Evolutionary conservation across 176 grass and related monocot genomes (phyloP).

Genomic region (Eleusine indica): DNA sequence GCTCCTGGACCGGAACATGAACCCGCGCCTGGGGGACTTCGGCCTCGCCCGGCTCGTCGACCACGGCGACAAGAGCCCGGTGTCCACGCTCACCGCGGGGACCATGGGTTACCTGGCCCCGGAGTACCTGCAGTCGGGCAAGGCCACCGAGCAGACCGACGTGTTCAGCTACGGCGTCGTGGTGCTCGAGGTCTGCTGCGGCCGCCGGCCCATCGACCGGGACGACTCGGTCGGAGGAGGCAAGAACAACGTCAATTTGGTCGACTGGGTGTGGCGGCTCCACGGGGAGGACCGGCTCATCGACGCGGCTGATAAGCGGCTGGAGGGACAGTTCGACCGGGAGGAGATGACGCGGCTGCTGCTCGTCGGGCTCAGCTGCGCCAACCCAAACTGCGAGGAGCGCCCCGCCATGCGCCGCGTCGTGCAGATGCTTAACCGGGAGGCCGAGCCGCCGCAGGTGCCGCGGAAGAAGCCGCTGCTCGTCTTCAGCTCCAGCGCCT

Average conservation of each 20-base stretch:
- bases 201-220: constrained; percentile 73
- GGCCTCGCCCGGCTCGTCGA: constrained; percentile 84
- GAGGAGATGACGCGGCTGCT: constrained; percentile 78
- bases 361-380: constrained; percentile 83
- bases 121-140: constrained; percentile 91
- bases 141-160: constrained; percentile 89
- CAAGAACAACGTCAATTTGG: constrained; percentile 69
- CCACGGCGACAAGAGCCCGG: constrained; percentile 80
- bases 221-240: constrained; percentile 40
- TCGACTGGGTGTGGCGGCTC: constrained; percentile 90
- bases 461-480: constrained; percentile 84
- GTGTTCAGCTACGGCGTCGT: constrained; percentile 95
- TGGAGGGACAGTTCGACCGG: constrained; percentile 56
- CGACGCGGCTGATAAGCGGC: constrained; percentile 65
- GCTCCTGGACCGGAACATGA: constrained; percentile 71
- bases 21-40: constrained; percentile 82
- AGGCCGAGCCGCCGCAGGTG: constrained; percentile 65
- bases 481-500: constrained; percentile 76
- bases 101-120: constrained; percentile 97
- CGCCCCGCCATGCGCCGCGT: constrained; percentile 86
- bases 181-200: constrained; percentile 84
- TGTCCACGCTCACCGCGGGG: constrained; percentile 85
- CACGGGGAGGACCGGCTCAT: constrained; percentile 71
- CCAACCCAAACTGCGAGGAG: constrained; percentile 83
- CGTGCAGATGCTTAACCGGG: constrained; percentile 75